A percentile compares a stretch with the other conserved stretches of the same genome.
Evolutionary conservation across 495 filamentous ascomycete species (phyloP).

Genomic region (Evernia prunastri): DNA sequence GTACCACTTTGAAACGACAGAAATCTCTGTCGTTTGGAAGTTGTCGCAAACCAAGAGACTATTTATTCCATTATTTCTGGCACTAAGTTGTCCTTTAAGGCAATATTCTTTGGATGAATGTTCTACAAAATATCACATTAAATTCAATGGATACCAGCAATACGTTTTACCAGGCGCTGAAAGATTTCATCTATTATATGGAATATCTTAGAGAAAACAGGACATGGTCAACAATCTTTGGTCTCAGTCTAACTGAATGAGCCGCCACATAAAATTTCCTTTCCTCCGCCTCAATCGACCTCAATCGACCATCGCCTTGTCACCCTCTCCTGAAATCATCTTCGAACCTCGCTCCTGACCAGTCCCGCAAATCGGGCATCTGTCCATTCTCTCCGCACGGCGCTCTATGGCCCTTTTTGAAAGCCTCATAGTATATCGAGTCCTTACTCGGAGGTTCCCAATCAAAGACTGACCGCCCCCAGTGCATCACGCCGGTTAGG

Average conservation of each 20-base stretch:
- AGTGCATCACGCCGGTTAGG: background rate
- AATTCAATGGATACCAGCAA: too few species aligned
- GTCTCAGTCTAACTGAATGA: too few species aligned
- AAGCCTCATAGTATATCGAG: background rate
- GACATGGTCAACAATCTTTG: too few species aligned
- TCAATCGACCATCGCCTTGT: background rate
- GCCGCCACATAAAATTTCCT: too few species aligned
- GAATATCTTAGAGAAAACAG: too few species aligned
- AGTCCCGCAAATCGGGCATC: background rate
- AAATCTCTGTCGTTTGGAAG: background rate
- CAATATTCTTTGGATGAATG: too few species aligned
- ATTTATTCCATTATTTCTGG: too few species aligned
- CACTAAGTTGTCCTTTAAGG: too few species aligned
- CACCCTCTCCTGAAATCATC: background rate
- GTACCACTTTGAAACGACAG: background rate
- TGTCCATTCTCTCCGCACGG: background rate
- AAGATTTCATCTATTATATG: too few species aligned
- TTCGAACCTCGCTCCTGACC: background rate
- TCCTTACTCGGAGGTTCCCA: background rate
- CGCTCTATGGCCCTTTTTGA: background rate
- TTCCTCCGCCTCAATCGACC: background rate
- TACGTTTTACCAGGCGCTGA: too few species aligned
- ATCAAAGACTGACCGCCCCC: background rate
- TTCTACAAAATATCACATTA: too few species aligned
- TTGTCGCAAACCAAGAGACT: too few species aligned